Percentiles rank a stretch among this genome's conserved stretches.
Conservation (phyloP, 352 stramenopile species). For the Phytophthora pini region DNA sequence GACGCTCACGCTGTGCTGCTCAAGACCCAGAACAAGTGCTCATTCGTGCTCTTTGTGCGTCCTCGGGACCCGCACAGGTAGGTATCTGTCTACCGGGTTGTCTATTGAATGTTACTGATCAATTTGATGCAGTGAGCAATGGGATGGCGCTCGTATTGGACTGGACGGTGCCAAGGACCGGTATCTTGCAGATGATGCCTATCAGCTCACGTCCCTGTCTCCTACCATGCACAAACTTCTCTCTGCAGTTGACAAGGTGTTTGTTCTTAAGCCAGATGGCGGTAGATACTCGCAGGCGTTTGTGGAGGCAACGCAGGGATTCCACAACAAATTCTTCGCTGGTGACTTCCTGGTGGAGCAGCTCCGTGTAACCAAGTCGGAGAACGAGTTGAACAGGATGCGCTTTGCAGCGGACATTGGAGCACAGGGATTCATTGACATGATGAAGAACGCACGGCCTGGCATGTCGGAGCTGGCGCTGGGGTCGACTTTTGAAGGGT, state of each 20-base stretch:
- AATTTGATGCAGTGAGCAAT: conserved; percentile 63
- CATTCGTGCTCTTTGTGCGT: conserved; percentile 81
- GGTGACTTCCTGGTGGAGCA: conserved; percentile 81
- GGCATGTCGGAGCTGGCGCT: conserved; percentile 81
- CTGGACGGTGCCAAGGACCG: conserved; percentile 62
- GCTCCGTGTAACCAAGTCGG: conserved; percentile 76
- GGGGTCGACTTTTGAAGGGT: conserved; percentile 71
- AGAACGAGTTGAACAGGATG: conserved; percentile 79
- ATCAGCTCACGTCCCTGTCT: conserved; percentile 66
- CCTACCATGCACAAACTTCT: conserved; percentile 59
- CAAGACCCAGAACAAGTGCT: conserved; percentile 67
- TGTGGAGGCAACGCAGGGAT: conserved; percentile 60
- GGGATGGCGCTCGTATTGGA: conserved; percentile 77
- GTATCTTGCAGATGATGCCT: conserved; percentile 76
- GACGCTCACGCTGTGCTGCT: conserved; percentile 79
- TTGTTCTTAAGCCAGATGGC: conserved; percentile 68
- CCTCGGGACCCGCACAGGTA: conserved; percentile 75
- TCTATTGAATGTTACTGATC: conserved; percentile 2
- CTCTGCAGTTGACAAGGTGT: conserved; percentile 67
- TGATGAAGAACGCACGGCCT: conserved; percentile 72
- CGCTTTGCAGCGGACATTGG: conserved; percentile 76
- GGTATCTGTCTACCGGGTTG: neutral
- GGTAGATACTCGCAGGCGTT: conserved; percentile 62
- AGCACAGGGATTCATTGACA: conserved; percentile 68
- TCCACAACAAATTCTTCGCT: conserved; percentile 77